Evolutionary conservation across 2,329 filamentous ascomycete species (phyloP).

Genomic region (Hypomyces perniciosus): DNA sequence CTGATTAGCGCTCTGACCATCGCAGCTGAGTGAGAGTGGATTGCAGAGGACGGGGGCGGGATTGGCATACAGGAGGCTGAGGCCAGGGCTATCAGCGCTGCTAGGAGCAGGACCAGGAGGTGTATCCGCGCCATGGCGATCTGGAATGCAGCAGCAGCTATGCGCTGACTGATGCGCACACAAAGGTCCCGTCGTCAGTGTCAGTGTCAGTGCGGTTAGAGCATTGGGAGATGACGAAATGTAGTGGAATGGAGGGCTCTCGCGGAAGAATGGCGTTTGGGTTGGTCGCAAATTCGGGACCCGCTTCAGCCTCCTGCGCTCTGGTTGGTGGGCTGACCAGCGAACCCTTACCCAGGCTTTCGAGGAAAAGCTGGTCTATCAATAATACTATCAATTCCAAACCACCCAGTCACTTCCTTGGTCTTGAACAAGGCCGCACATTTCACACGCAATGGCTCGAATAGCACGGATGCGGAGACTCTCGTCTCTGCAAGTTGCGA

Average conservation of each 20-base stretch:
- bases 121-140: slow-evolving; percentile 36
- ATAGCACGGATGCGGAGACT: slow-evolving; percentile 34
- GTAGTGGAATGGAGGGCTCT: background rate
- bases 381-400: background rate
- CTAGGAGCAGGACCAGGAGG: slow-evolving; percentile 31
- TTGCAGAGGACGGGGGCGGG: background rate
- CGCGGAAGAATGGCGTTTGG: background rate
- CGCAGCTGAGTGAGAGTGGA: background rate
- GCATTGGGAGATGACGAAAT: background rate
- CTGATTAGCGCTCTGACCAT: background rate
- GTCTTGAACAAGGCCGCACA: background rate
- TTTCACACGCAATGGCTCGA: slow-evolving; percentile 32
- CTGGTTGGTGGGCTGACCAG: slow-evolving; percentile 20
- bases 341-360: background rate
- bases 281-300: slow-evolving; percentile 1
- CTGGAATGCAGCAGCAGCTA: slow-evolving; percentile 1
- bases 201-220: background rate
- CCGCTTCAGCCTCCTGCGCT: slow-evolving; percentile 18
- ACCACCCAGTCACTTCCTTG: background rate
- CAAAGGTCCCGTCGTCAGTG: background rate
- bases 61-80: slow-evolving; percentile 38
- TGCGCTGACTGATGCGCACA: background rate
- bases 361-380: slow-evolving; percentile 15
- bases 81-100: slow-evolving; percentile 28
- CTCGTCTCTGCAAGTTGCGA: slow-evolving; percentile 24